These are phyloP conservation scores for Santalum album DNA, from an alignment of 164 flowering plant species.

Conservation along the genomic window DNA sequence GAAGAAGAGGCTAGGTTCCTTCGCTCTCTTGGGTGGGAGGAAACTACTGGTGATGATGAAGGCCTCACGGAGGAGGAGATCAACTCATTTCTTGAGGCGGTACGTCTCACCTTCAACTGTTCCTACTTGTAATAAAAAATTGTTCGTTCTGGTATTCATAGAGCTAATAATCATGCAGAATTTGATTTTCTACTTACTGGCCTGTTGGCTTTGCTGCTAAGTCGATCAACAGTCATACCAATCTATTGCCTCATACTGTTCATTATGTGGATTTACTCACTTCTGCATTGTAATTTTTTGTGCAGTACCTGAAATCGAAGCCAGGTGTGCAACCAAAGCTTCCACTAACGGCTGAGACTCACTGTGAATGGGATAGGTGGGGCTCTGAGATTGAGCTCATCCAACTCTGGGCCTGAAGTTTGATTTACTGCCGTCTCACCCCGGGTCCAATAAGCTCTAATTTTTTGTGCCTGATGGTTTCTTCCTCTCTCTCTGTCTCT, in stretches of 20 bases:
- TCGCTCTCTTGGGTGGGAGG: constrained; percentile 92
- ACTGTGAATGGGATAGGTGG: constrained; percentile 13
- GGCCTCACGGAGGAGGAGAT: constrained; percentile 91
- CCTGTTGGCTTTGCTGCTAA: no score
- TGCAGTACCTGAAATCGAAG: constrained; percentile 44
- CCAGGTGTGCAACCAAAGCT: constrained; percentile 31
- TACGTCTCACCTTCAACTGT: constrained; percentile 10
- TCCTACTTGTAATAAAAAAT: no score
- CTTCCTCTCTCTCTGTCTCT: no score
- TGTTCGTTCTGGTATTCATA: background rate
- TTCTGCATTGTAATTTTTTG: background rate
- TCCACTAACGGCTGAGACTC: constrained; percentile 16
- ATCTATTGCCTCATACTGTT: no score
- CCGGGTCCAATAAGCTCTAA: constrained; percentile 9
- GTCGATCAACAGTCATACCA: no score
- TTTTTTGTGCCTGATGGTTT: constrained; percentile 33
- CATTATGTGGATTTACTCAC: background rate
- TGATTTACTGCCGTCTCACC: constrained; percentile 16
- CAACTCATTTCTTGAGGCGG: constrained; percentile 54
- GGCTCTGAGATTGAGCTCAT: constrained; percentile 32
- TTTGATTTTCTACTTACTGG: no score
- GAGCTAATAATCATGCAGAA: background rate
- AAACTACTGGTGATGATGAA: constrained; percentile 60
- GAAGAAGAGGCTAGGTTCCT: constrained; percentile 80
- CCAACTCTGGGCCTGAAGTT: constrained; percentile 34